Percentiles rank a stretch among this genome's conserved stretches.
Evolutionary conservation across 495 filamentous ascomycete species (phyloP).

Genomic region (Aspergillus biplanus): DNA sequence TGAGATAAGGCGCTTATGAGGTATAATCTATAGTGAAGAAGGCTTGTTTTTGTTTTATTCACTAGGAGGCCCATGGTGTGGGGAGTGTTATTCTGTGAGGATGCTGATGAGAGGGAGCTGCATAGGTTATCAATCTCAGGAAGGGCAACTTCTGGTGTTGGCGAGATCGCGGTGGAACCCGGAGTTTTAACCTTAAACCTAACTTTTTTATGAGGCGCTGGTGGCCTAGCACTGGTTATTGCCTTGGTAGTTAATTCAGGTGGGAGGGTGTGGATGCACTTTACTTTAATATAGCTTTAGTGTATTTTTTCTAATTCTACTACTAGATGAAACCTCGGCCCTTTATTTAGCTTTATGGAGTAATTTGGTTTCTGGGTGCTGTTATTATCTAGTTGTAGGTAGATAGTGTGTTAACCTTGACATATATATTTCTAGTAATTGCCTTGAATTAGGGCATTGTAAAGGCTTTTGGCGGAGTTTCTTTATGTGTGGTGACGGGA

Average conservation of each 20-base stretch:
- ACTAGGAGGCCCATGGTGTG: neutral
- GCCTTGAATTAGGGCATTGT: neutral
- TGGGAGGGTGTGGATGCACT: neutral
- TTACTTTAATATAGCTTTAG: neutral
- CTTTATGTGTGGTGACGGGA: neutral
- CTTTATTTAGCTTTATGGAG: neutral
- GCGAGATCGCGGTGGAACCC: neutral
- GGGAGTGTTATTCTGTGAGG: neutral
- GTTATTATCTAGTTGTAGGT: neutral
- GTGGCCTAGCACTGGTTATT: neutral
- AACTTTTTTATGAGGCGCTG: neutral
- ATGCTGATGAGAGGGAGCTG: neutral
- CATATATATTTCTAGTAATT: neutral
- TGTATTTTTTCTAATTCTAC: neutral
- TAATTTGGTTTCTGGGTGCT: neutral
- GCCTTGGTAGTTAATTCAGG: neutral
- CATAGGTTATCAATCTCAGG: neutral
- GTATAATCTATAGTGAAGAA: neutral
- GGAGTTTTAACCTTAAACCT: neutral
- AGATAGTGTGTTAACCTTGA: neutral
- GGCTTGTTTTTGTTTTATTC: neutral
- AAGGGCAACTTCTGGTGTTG: neutral
- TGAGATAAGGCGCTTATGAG: neutral
- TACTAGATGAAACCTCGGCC: neutral
- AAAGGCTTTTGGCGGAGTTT: neutral